Base-by-base conservation (phyloP, 2,329 filamentous ascomycete species). In the Plectosphaerella plurivora region DNA sequence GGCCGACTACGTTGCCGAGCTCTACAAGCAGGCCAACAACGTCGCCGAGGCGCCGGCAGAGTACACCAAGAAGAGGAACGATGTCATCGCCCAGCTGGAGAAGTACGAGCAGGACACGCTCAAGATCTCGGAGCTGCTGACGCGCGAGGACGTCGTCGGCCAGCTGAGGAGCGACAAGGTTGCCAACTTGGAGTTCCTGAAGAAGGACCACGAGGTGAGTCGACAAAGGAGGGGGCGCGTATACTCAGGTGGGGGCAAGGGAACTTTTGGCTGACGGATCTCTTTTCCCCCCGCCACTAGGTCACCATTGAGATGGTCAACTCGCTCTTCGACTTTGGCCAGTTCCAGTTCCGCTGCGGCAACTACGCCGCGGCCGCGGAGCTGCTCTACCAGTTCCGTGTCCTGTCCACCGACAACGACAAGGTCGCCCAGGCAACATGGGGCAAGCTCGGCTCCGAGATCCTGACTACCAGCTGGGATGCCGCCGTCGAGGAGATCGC, bases 341-440 rank as follows among this genome's bases (percentile, higher is more conserved):
- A 94, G 72, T 97, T 97, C 76, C 91, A 96, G 77, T 99, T 97
- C 78, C 93, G 90, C 77, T 97, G 92, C 70, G 94, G 94, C 60
- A 91, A 92, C 75, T 99, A 99, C 73, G 85, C 78, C 51, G 88
- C 88, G 62, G 93, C 94, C 33, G 88, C 91, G 58, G 94, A 97
- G 68, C 81, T 96, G 61, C 86, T 99, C 50, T 97, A 97, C 77
- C 91, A 96, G 70, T 99, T 97, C 85, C 89, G 94, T 67, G 91
- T 99, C 60, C 83, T 99, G 63, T 97, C 93, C 53, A 99, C 93
- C 63, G 94, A 99, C 73, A 96, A 96, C 76, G 94, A 97, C 81
- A 96, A 96, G 78, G 93, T 97, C 60, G 84, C 90, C 53, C 89
- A 89, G 51, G 94, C 94, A 55, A 97, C 92, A 56, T 99, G 94